Base-by-base conservation (phyloP, 192 early-diverging fungal species). In the Rhizoclosmatium globosum region DNA sequence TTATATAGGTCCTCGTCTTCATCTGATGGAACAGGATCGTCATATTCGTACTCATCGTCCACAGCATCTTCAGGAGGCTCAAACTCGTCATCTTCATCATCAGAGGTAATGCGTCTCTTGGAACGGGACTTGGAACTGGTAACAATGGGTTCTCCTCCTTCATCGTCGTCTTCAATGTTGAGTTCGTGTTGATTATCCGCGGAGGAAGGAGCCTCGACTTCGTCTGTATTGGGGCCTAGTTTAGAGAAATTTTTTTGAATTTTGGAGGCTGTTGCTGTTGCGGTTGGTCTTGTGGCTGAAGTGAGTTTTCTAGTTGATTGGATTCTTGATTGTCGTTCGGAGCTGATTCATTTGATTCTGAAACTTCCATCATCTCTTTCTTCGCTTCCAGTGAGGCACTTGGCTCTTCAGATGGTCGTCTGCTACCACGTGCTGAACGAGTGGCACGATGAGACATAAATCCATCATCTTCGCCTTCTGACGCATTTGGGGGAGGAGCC, bases 1-100 rank as follows among this genome's bases (percentile, higher is more conserved):
- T 21, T 21, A 42, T 64, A 17, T 41, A 11, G 23, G 7, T 76
- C 74, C 42, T 19, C 74, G 17, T 76, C 61, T 15, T 43, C 58
- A 47, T 76, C 74, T 17, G 23, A 44, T n/a, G 23, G 17, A 17
- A 69, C 65, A 44, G 4, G 21, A 21, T 69, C 76, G 7, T 70
- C 65, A 21, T 68, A 42, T 50, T 77, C 76, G n/a, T 70, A 43
- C 47, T 77, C 47, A 19, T 70, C 64, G 47, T 56, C 76, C 13
- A 44, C 39, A 65, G 71, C 74, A 41, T 15, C 71, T 23, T 73
- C 23, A 21, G 50, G 50, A 53, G 7, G 13, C 15, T 66, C 74
- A 69, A 47, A 3, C 56, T 76, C 74, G 19, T 69, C 68, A 3
- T 73, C 71, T 31, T 73, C 71, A 43, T 73, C 58, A 9, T 23